Base-by-base conservation (phyloP, 2,329 filamentous ascomycete genomes). In the Ophiosphaerella korrae region DNA sequence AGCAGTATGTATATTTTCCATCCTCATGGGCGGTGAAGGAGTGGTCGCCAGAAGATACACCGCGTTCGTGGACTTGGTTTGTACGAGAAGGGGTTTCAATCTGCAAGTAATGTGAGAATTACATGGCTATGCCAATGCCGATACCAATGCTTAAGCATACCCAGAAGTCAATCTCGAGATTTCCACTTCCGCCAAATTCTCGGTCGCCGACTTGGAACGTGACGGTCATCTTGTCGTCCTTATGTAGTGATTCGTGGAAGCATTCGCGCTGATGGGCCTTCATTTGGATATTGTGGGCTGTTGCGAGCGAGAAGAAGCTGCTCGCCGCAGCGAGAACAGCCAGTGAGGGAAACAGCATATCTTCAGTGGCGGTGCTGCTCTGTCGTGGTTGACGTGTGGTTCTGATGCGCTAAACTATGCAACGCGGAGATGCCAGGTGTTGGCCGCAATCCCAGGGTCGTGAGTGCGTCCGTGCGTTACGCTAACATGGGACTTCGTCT, bases 121-220 rank as follows among this genome's bases (percentile, higher is more conserved):
- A 37, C 29, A 18, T 8, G 21, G 7, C 29, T 1, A 14, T 35
- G 2, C 35, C 48, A 44, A 41, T 41, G 26, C 34, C 14, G 12
- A 18, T 26, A 14, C 23, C 23, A 42, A 21, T 43, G 48, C n/a
- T 21, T 21, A 21, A 21, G 44, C 66, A 41, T 86, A 97, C 94
- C 92, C 92, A 97, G 75, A 99, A 99, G 76, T 99, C 94, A 71
- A 99, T 88, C 64, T 97, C 92, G 53, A 99, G 80, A 72, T 97
- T 97, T 31, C 93, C 93, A 50, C 92, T 92, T 45, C 89, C 90
- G 44, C 93, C 93, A 77, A 96, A 97, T 74, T 99, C 94, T 63
- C 93, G 83, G 74, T 99, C 94, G 72, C 94, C 94, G 52, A 97
- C 93, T 80, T 97, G 94, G 82, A 95, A 99, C 26, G 92, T 96